phyloP scores from a whole-genome alignment of 345 rosid species.

The Clausena lansium region DNA sequence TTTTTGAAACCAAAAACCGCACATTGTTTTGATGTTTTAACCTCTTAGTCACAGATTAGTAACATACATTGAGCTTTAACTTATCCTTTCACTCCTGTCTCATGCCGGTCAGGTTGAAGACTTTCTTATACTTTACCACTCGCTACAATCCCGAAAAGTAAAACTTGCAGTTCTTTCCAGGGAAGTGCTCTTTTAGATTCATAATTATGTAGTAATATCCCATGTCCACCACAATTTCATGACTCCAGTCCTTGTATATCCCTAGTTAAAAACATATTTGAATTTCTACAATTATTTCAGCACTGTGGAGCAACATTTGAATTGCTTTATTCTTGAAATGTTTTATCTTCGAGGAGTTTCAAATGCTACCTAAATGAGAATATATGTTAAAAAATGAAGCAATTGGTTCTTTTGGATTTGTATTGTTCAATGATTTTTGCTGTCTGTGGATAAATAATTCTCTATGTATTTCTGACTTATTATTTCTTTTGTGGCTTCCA shows the following conservation, averaged over 20 bases:
- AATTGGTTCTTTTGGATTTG: neutral
- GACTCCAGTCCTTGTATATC: neutral
- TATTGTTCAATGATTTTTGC: neutral
- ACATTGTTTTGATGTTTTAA: neutral
- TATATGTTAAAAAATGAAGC: neutral
- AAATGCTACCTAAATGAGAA: neutral
- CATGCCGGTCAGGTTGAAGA: neutral
- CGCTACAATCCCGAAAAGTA: neutral
- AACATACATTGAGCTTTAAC: neutral
- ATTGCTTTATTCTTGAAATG: neutral
- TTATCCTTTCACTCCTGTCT: neutral
- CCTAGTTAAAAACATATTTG: neutral
- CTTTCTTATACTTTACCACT: no score
- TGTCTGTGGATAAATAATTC: neutral
- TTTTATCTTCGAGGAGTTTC: neutral
- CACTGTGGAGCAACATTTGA: neutral
- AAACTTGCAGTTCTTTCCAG: neutral
- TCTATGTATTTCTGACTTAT: neutral
- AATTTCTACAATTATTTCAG: neutral
- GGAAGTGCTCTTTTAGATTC: neutral
- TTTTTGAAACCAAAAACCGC: neutral
- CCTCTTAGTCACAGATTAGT: neutral
- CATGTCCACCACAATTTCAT: neutral
- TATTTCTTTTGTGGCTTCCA: conserved; percentile 20
- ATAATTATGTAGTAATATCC: neutral